Base-by-base conservation (phyloP, 805 yeast species). In the Teunomyces barrocoloradensis region DNA sequence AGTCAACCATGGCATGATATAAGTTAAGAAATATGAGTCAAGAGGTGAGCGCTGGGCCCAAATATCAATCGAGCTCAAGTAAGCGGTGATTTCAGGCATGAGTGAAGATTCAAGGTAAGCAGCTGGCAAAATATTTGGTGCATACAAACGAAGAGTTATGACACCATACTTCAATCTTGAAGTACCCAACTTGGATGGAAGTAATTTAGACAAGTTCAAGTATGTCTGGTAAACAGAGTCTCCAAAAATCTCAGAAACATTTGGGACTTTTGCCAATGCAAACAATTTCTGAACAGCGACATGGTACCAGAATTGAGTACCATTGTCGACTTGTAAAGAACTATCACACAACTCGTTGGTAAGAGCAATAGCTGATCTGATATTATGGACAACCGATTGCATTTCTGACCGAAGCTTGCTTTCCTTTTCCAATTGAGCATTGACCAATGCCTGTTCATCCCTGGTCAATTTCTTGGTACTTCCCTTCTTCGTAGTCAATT, bases 51-150 rank as follows among this genome's bases (percentile, higher is more conserved):
- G 89, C 56, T 85, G 90, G 11, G 89, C 76, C 11, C 86, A 70
- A 55, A 89, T 79, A 56, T 89, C 87, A 50, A 89, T 69, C 63
- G 86, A 78, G 73, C 86, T 92, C 41, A 92, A 70, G 27, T 89
- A 80, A 45, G 91, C 79, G 1, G 89, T 62, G 72, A 84, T 63
- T 38, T 84, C 60, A 5, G 78, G 81, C 6, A 73, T 58, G 5
- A 85, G 53, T 3, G 84, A 78, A 53, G 81, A 87, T 41, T 78
- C 74, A 4, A 66, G 54, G 44, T 70, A 77, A 25, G 73, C 67
- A 4, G 67, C 74, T 1, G 81, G 77, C 25, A 84, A 57, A n/a
- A 66, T 64, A 0, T 68, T 64, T 35, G 78, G 72, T 0, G 73
- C 68, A 45, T 78, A 72, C 7, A 82, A 71, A 54, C 94, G 78